phyloP scores from a whole-genome alignment of 805 yeast species.

The Pichia cabralensis region DNA sequence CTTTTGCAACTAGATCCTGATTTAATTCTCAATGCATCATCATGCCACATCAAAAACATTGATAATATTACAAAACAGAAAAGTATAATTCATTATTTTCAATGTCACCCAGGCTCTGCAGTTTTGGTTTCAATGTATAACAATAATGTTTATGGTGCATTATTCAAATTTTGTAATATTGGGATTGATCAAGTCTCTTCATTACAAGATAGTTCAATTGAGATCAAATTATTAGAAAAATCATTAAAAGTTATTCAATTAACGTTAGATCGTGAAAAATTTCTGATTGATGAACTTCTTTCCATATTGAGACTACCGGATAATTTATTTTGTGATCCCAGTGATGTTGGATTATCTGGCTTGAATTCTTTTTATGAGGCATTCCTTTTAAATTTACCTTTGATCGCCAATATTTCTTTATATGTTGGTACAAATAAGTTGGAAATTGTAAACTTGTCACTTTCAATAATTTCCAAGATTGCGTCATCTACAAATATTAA shows the following conservation, averaged over 20 bases:
- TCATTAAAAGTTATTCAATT: slow-evolving; percentile 36
- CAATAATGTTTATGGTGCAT: slow-evolving; percentile 41
- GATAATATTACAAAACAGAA: slow-evolving; percentile 31
- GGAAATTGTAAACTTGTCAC: slow-evolving; percentile 41
- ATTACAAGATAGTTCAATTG: slow-evolving; percentile 24
- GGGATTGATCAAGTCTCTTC: slow-evolving; percentile 52
- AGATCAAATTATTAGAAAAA: slow-evolving; percentile 28
- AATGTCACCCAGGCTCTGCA: slow-evolving; percentile 62
- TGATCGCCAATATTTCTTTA: slow-evolving; percentile 64
- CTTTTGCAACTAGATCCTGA: slow-evolving; percentile 42
- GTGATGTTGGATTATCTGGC: slow-evolving; percentile 35
- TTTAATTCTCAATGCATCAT: slow-evolving; percentile 42
- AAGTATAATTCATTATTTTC: slow-evolving; percentile 41
- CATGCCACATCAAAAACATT: slow-evolving; percentile 32
- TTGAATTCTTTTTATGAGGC: slow-evolving; percentile 61
- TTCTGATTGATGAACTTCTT: slow-evolving; percentile 45
- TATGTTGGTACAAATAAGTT: slow-evolving; percentile 54
- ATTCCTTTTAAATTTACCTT: slow-evolving; percentile 55
- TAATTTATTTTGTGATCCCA: slow-evolving; percentile 31
- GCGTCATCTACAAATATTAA: slow-evolving; percentile 35
- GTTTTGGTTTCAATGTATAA: slow-evolving; percentile 53
- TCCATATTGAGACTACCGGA: slow-evolving; percentile 37
- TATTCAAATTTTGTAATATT: slow-evolving; percentile 46
- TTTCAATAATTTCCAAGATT: slow-evolving; percentile 43
- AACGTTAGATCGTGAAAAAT: slow-evolving; percentile 44